Base-by-base conservation (phyloP, 129 eudicot species). In the Artemisia annua region DNA sequence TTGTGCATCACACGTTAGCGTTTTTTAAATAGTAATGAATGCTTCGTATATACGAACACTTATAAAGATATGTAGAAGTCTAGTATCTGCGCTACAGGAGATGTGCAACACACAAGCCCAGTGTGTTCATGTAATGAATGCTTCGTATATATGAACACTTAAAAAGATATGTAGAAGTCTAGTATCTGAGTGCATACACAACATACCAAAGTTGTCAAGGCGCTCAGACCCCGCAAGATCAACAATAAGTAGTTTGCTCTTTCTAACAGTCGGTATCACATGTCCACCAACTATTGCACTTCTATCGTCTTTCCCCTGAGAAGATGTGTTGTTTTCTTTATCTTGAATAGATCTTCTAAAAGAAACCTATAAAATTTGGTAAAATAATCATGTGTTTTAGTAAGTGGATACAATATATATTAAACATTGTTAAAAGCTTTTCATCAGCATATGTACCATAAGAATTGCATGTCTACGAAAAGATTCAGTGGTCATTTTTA, bases 201-300 rank as follows among this genome's bases (percentile, higher is more conserved):
- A 64, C 82, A 59, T 56, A 91, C 99, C 99, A 66, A 95, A 90
- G 86, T 95, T 95, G 73, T 88, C 85, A 14, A 91, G 70, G 66
- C 99, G 85, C 75, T 91, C 99, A 55, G 99, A 95, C 73, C 99
- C 99, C 11, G 99, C 99, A 76, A 95, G 97, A 88, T 95, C 99
- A 76, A 95, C 99, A 32, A 95, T 75, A 66, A 95, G 85, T 55
- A 95, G 85, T 83, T 95, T 95, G 91, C 99, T 88, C 76, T 91
- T 95, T 56, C 96, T 78, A 75, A 95, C 81, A 71, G 87, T 91
- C 1, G 89, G 90, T 54, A 90, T 67, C 48, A 69, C 82, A 75
- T 81, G 80, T 53, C 83, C 87, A 58, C 74, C 71, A 62, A 78
- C 73, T 63, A 63, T 81, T 57, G 75, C 74, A 57, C 63, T 80